Percentiles rank a stretch among this genome's conserved stretches.
phyloP scores from a whole-genome alignment of 2,329 filamentous ascomycete genomes.

The Arthrobotrys pseudoclavata region DNA sequence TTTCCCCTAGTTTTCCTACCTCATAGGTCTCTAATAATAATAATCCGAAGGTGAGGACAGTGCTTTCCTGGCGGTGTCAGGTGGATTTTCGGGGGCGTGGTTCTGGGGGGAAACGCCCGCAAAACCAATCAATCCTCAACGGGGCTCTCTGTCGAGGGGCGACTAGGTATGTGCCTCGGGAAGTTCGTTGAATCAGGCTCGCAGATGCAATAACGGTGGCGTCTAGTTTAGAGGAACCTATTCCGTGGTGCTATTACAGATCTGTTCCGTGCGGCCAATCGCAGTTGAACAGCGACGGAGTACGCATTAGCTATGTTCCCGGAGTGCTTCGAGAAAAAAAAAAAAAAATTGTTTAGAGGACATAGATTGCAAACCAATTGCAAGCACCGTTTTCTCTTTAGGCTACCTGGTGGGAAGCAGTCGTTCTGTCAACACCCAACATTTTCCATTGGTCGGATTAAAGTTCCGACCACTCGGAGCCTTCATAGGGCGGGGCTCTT shows the following conservation, averaged over 20 bases:
- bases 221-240: conserved; percentile 36
- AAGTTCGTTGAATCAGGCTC: conserved; percentile 42
- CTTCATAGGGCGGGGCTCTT: conserved; percentile 35
- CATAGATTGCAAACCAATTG: conserved; percentile 15
- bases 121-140: conserved; percentile 9
- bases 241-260: conserved; percentile 15
- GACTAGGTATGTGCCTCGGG: conserved; percentile 29
- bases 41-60: conserved; percentile 2
- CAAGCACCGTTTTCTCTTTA: conserved; percentile 24
- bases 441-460: conserved; percentile 54
- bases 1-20: background rate
- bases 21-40: background rate
- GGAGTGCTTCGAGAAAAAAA: conserved; percentile 41
- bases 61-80: conserved; percentile 4
- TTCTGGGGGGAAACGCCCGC: conserved; percentile 8
- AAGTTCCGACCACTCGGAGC: conserved; percentile 50
- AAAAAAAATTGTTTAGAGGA: conserved; percentile 26
- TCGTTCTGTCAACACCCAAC: conserved; percentile 45
- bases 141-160: conserved; percentile 24
- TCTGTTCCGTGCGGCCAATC: conserved; percentile 32
- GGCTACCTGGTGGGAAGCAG: conserved; percentile 20
- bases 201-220: conserved; percentile 39
- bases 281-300: conserved; percentile 34
- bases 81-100: conserved; percentile 22
- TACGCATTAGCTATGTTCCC: conserved; percentile 25